phyloP scores from a whole-genome alignment of 257 asterid genomes.

The Forsythia suspensa region DNA sequence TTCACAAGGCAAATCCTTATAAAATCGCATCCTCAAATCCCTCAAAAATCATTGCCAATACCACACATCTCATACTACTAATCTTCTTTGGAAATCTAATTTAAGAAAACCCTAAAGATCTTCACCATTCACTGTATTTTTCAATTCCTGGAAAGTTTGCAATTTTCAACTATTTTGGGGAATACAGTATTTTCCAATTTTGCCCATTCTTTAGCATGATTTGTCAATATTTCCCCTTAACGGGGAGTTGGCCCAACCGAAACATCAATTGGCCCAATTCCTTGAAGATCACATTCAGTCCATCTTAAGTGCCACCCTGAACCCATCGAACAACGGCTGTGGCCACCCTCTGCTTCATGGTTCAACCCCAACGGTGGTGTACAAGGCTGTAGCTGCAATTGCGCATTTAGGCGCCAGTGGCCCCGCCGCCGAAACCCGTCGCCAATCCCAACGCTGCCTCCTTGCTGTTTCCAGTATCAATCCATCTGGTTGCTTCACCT shows the following conservation, averaged over 20 bases:
- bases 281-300: not conserved
- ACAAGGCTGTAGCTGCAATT: not conserved
- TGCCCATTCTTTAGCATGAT: too few relatives aligned
- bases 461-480: not conserved
- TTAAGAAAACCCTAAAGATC: too few relatives aligned
- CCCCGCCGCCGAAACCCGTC: not conserved
- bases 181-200: too few relatives aligned
- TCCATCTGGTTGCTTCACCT: not conserved
- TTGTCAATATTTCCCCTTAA: too few relatives aligned
- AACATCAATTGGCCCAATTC: not conserved
- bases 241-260: not conserved
- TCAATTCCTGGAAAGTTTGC: too few relatives aligned
- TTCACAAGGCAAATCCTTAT: too few relatives aligned
- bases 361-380: not conserved
- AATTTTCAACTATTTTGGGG: too few relatives aligned
- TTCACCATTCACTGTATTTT: too few relatives aligned
- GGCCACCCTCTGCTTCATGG: not conserved
- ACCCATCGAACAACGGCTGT: not conserved
- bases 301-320: not conserved
- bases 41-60: too few relatives aligned
- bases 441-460: not conserved
- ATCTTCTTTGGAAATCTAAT: too few relatives aligned
- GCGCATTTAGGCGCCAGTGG: not conserved
- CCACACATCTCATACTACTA: too few relatives aligned
- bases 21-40: too few relatives aligned